Evolutionary conservation across 169 alveolate species (phyloP), one percentile per base, ranked within the genome.

Genomic region (Hepatocystis sp.): DNA sequence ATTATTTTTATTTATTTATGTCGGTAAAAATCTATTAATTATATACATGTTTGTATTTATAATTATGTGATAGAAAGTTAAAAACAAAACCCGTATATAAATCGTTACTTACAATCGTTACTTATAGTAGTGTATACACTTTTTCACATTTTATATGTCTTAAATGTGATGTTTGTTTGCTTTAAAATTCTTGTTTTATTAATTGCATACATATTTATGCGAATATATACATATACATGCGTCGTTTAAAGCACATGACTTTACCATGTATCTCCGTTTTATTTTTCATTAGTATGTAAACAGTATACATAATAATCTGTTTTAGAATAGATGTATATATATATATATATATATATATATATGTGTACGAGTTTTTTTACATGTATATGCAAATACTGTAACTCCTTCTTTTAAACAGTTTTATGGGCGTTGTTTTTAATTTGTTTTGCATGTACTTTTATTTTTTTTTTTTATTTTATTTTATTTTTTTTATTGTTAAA

Each of bases 271-370:
- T n/a, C n/a, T n/a, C n/a, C n/a, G n/a, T n/a, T n/a, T n/a, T n/a
- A n/a, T n/a, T n/a, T n/a, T n/a, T n/a, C n/a, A n/a, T n/a, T n/a
- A n/a, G n/a, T n/a, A n/a, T n/a, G 60, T 28, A 10, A 49, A 2
- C 13, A 2, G 60, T 11, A 0, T 49, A 27, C 21, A 44, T 51
- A 15, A 44, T 23, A 52, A 10, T 10, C 8, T 60, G 8, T 32
- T 2, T 36, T 32, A 15, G 8, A 10, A 21, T 52, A 2, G 17
- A 40, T 19, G 8, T 19, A 34, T 52, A 30, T 49, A 52, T 51
- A 32, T 4, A 34, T 58, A 67, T 52, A 42, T 30, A 28, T 52
- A 17, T 15, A 40, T 34, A 19, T 25, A 3, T 65, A 42, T 42
- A 32, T 40, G 40, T 49, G 23, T 15, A 11, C 25, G 51, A 10